Base-by-base conservation (phyloP, 345 rosid genomes). In the Eucalyptus pauciflora region DNA sequence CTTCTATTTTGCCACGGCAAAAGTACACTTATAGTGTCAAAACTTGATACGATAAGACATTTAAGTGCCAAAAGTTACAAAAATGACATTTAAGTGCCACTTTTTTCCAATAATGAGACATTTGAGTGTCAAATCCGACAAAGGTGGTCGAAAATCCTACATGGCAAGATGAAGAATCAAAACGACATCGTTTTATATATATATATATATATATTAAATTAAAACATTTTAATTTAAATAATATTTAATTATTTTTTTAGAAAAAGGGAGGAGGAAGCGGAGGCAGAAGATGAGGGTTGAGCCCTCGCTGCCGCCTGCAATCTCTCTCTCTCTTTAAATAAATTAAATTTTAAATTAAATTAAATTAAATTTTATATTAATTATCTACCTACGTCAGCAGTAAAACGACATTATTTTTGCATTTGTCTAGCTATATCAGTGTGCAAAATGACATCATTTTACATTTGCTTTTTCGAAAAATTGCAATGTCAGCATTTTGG, bases 61-160 rank as follows among this genome's bases (percentile, higher is more conserved):
- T 52, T 52, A 52, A 3, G 0, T 52, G 10, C 2, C 0, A 52
- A 52, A 52, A 52, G 4, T 52, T 52, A 52, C 2, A 52, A 52
- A 52, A 18, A 0, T 52, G 2, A 0, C 0, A 52, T 52, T 52
- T 0, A 18, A 52, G 24, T 52, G 2, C 0, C 0, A 18, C 1
- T 51, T 51, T 51, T 51, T 16, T 13, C 4, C 0, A 49, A 7
- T 7, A 52, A 52, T 7, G 24, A 52, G 10, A 52, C 1, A 52
- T 2, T 52, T 20, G 1, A 52, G 2, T 52, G 10, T 0, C 25
- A 52, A 52, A 18, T 18, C 4, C 0, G 1, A 7, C 1, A 0
- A 52, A 18, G 0, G 2, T 7, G 24, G 24, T 52, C 1, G 4
- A 52, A 52, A 52, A 52, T 52, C 25, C 9, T 52, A 52, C 25